Conservation (phyloP, 83 land plant genomes). For the Larix sibirica region DNA sequence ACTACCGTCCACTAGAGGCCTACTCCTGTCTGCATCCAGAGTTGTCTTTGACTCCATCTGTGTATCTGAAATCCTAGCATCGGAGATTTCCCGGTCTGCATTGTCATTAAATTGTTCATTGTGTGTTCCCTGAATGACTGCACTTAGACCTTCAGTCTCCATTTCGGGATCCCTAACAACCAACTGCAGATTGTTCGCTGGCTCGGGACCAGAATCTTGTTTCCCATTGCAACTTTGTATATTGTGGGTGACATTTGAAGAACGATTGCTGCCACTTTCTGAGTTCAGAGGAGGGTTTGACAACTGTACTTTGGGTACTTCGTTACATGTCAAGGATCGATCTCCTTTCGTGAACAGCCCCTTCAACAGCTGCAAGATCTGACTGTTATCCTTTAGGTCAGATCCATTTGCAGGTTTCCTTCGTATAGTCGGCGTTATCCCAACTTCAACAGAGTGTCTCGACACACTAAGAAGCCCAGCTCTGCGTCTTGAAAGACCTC, state of each 20-base stretch:
- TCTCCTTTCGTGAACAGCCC: conserved; percentile 19
- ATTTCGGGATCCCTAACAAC: not conserved
- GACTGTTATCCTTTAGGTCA: conserved; percentile 23
- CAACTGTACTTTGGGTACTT: not conserved
- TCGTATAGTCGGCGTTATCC: conserved; percentile 11
- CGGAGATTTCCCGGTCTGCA: not conserved
- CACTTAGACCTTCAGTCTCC: no score
- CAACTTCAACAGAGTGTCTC: conserved; percentile 19
- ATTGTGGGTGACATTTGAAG: not conserved
- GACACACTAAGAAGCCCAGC: conserved; percentile 19
- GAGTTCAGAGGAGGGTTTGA: conserved; percentile 5
- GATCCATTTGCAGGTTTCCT: conserved; percentile 3
- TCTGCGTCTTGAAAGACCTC: conserved; percentile 14
- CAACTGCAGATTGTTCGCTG: not conserved
- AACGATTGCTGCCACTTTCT: conserved; percentile 9
- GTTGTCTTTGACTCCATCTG: not conserved
- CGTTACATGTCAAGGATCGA: not conserved
- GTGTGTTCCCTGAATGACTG: not conserved
- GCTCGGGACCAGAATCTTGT: conserved; percentile 2
- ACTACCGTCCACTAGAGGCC: not conserved
- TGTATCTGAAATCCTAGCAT: conserved; percentile 5
- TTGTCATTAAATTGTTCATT: not conserved
- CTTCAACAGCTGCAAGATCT: conserved; percentile 27
- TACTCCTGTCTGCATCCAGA: not conserved
- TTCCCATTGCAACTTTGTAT: no score